phyloP scores from a whole-genome alignment of 495 filamentous ascomycete species.

The Lasiosphaeria hispida region DNA sequence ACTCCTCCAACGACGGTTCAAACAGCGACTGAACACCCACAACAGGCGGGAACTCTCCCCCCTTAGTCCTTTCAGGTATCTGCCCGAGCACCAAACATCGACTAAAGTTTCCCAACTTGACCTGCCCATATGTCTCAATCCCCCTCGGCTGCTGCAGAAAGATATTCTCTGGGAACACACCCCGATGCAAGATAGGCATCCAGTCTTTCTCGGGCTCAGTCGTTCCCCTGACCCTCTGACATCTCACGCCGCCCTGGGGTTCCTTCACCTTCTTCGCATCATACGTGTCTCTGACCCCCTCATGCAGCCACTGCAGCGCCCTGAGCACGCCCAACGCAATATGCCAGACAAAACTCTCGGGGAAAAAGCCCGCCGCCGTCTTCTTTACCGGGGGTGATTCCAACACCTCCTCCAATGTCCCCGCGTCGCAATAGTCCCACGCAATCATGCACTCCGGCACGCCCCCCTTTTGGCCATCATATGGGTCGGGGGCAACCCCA shows the following conservation, averaged over 20 bases:
- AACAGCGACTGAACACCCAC: conserved; percentile 11
- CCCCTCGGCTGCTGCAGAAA: conserved; percentile 44
- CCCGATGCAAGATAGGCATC: conserved; percentile 45
- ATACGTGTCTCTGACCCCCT: conserved; percentile 31
- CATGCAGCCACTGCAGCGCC: conserved; percentile 44
- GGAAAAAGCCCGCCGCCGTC: conserved; percentile 26
- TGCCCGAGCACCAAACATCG: conserved; percentile 26
- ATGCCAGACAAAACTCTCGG: conserved; percentile 47
- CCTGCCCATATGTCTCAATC: conserved; percentile 45
- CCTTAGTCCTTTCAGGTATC: conserved; percentile 3
- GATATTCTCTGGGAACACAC: conserved; percentile 42
- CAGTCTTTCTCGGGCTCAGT: conserved; percentile 34
- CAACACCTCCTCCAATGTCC: conserved; percentile 34
- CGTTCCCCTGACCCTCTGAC: conserved; percentile 4
- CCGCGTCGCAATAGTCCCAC: conserved; percentile 44
- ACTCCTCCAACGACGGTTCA: not conserved
- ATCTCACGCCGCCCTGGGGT: not conserved
- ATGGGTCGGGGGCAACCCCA: too few species aligned
- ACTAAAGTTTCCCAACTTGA: conserved; percentile 47
- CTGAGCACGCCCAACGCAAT: conserved; percentile 37
- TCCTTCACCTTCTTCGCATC: not conserved
- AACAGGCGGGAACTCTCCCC: conserved; percentile 6
- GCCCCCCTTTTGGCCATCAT: too few species aligned
- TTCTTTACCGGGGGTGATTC: conserved; percentile 1
- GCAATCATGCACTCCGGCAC: conserved; percentile 20